phyloP scores from a whole-genome alignment of 139 green algal species.

The Yamagishiella unicocca region DNA sequence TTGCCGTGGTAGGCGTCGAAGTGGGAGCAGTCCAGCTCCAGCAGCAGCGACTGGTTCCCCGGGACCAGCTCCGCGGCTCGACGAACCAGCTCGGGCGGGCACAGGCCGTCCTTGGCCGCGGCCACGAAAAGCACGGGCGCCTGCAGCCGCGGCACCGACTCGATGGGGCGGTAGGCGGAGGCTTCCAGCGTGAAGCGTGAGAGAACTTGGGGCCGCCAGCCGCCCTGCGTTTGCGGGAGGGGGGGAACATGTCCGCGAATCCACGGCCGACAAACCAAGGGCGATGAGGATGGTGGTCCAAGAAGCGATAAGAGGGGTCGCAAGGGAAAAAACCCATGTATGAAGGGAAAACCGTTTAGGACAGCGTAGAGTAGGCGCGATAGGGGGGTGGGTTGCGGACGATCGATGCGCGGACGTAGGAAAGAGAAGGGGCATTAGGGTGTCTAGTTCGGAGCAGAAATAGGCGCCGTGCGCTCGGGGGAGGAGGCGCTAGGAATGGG shows the following conservation, averaged over 20 bases:
- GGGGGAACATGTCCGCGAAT: too few species aligned
- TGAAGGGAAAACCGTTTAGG: neutral
- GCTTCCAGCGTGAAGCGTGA: slow-evolving; percentile 53
- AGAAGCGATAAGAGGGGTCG: neutral
- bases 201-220: slow-evolving; percentile 58
- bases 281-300: too few species aligned
- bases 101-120: slow-evolving; percentile 54
- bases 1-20: slow-evolving; percentile 58
- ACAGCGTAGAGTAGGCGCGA: too few species aligned
- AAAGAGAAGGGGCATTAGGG: too few species aligned
- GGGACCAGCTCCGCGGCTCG: slow-evolving; percentile 26
- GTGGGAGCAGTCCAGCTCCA: slow-evolving; percentile 47
- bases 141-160: neutral
- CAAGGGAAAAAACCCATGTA: neutral
- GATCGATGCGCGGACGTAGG: too few species aligned
- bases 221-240: slow-evolving; percentile 46
- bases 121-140: slow-evolving; percentile 57
- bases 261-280: too few species aligned
- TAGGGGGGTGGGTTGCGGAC: too few species aligned
- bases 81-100: slow-evolving; percentile 33
- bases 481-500: too few species aligned
- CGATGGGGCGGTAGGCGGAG: slow-evolving; percentile 58
- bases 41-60: neutral
- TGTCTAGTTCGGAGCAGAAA: too few species aligned
- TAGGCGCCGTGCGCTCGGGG: too few species aligned